A percentile compares a stretch with the other conserved stretches of the same genome.
Conservation (phyloP, 139 green algal species). For the Penium margaritaceum region DNA sequence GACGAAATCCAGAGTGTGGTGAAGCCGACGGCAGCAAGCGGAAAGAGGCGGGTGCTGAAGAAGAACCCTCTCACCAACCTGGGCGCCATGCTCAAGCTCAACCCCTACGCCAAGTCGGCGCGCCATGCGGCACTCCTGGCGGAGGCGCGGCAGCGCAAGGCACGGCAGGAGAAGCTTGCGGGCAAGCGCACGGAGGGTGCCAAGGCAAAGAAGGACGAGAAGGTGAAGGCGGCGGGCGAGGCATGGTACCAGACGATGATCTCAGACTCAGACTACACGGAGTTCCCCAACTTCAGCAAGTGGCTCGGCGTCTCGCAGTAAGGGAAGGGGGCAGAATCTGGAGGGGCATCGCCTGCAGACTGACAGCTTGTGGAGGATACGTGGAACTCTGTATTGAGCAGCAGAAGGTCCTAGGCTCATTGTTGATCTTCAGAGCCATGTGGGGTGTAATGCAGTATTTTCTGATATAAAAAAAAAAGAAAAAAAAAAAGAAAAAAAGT, state of each 20-base stretch:
- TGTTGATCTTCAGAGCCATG: neutral
- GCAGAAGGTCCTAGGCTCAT: too few species aligned
- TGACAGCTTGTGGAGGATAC: neutral
- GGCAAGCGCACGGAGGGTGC: slow-evolving; percentile 31
- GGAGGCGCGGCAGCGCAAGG: slow-evolving; percentile 39
- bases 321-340: neutral
- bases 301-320: slow-evolving; percentile 46
- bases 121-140: slow-evolving; percentile 57
- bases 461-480: too few species aligned
- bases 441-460: too few species aligned
- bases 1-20: slow-evolving; percentile 81
- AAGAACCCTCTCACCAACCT: slow-evolving; percentile 98
- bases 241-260: slow-evolving; percentile 55
- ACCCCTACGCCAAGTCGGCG: slow-evolving; percentile 80
- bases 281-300: slow-evolving; percentile 46
- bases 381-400: neutral
- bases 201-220: too few species aligned
- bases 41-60: slow-evolving; percentile 67
- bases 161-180: slow-evolving; percentile 53
- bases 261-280: slow-evolving; percentile 47
- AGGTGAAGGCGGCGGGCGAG: slow-evolving; percentile 53
- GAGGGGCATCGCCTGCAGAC: too few species aligned
- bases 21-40: slow-evolving; percentile 55
- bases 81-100: slow-evolving; percentile 88
- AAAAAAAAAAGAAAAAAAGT: too few species aligned